Evolutionary conservation across 495 filamentous ascomycete genomes (phyloP), one percentile per base, ranked within the genome.

Genomic region (Durotheca rogersii): DNA sequence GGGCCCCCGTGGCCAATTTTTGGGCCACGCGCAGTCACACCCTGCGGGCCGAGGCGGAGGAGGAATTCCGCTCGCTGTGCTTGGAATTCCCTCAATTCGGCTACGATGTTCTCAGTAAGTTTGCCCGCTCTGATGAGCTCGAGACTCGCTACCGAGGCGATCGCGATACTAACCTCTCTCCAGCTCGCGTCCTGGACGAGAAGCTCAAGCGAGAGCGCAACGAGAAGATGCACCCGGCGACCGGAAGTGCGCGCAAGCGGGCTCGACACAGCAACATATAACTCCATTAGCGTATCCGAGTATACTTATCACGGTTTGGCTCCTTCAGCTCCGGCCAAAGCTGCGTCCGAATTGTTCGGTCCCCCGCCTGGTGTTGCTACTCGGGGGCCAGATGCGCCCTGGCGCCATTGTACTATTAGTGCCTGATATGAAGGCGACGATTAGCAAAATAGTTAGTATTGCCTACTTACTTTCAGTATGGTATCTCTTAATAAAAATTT

Each of bases 71-170:
- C 58, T 65, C 72, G 40, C 80, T 96, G 67, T 94, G 92, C 71
- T 70, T 94, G 43, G 88, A 95, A 66, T 91, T 85, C 56, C 92
- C 91, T 11, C 84, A 92, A 60, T 96, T 97, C 53, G 83, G 83
- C 25, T 95, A 87, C 68, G 92, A 97, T 69, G 87, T 97, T n/a
- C 76, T 96, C 17, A 79, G 77, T 79, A 71, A 47, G 75, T 72
- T 43, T 34, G 1, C 29, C 6, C 33, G 17, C 36, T 20, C 15
- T 5, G 5, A 27, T n/a, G n/a, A 18, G n/a, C 7, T 10, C 19
- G 0, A n/a, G n/a, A n/a, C n/a, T n/a, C n/a, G n/a, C n/a, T 35
- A 12, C 11, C 2, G 31, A 17, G 32, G 36, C 56, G 50, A 47
- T 2, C 2, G 19, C 2, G n/a, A 14, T 19, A n/a, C 33, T 62